These are phyloP conservation scores for Nicotiana tomentosiformis DNA, from an alignment of 257 asterid species.

Conservation along the genomic window DNA sequence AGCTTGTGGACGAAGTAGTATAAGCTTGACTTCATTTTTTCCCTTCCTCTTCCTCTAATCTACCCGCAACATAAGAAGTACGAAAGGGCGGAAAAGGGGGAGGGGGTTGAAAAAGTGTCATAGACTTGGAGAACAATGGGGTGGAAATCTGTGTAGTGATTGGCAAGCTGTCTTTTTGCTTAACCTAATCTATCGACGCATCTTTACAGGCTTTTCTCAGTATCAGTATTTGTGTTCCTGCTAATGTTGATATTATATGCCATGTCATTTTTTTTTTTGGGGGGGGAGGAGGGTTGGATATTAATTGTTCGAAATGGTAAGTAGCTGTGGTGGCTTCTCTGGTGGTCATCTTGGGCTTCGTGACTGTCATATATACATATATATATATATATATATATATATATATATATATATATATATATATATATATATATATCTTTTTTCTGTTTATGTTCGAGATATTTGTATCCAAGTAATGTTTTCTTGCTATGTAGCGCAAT, in stretches of 20 bases:
- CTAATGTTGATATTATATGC: neutral
- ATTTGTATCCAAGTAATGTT: neutral
- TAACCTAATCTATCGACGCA: neutral
- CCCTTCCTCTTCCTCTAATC: neutral
- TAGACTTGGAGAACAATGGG: neutral
- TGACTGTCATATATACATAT: no score
- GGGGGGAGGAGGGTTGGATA: neutral
- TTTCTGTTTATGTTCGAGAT: neutral
- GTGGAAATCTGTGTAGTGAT: neutral
- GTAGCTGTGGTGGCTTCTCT: neutral
- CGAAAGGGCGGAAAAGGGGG: neutral
- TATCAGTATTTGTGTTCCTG: neutral
- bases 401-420: no score
- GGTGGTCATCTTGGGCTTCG: neutral
- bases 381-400: neutral
- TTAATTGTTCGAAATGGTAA: neutral
- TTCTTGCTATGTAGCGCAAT: neutral
- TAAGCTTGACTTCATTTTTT: neutral
- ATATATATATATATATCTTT: neutral
- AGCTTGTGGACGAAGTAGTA: neutral
- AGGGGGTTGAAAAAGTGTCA: neutral
- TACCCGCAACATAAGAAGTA: neutral
- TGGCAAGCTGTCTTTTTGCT: neutral
- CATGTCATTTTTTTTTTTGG: neutral
- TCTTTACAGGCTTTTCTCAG: neutral